Percentiles rank a stretch among this genome's conserved stretches.
Conservation (phyloP, 2,329 filamentous ascomycete genomes). For the Didymella lethalis region DNA sequence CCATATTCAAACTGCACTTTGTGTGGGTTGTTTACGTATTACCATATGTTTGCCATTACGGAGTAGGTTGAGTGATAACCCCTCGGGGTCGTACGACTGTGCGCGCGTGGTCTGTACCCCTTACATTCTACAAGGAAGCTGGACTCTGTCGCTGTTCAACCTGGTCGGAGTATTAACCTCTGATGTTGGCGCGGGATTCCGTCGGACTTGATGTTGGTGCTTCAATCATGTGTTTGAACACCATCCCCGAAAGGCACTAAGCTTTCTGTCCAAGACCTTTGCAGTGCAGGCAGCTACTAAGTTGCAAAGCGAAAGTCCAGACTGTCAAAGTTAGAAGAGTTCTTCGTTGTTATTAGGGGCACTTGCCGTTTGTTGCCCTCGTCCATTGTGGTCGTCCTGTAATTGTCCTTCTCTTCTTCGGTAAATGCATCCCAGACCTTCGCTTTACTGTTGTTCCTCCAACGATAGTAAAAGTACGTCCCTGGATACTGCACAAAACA, state of each 20-base stretch:
- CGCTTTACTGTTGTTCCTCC: conserved; percentile 34
- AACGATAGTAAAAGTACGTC: conserved; percentile 40
- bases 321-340: not conserved
- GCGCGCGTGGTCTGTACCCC: not conserved
- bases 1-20: not conserved
- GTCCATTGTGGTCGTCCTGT: conserved; percentile 47
- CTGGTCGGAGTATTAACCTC: not conserved
- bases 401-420: conserved; percentile 44
- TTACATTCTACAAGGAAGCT: not conserved
- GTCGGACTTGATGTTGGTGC: not conserved
- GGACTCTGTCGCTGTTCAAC: not conserved
- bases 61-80: not conserved
- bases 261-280: not conserved
- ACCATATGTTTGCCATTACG: not conserved
- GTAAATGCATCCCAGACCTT: conserved; percentile 51
- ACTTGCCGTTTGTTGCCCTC: conserved; percentile 45
- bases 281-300: not conserved
- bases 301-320: conserved; percentile 14
- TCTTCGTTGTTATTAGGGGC: not conserved
- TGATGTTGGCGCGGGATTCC: not conserved
- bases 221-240: not conserved
- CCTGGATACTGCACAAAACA: conserved; percentile 23
- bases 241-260: not conserved
- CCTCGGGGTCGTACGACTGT: not conserved
- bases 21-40: not conserved